These are phyloP conservation scores for Cladosporium sp. DNA, from an alignment of 2,329 filamentous ascomycete genomes.

Conservation along the genomic window DNA sequence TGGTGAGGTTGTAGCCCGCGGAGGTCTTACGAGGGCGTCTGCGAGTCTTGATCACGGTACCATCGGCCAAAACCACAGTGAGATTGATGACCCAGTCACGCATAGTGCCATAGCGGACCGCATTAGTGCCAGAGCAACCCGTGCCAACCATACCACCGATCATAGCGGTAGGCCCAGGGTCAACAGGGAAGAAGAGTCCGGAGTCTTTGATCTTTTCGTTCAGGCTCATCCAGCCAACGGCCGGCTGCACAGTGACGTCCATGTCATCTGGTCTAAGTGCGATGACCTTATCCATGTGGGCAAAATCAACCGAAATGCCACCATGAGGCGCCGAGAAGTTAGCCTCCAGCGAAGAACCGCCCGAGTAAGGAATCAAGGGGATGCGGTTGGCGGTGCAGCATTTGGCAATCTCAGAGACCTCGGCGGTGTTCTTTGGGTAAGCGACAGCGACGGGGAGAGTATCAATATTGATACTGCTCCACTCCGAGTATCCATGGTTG, in stretches of 20 bases:
- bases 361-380: conserved; percentile 82
- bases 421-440: conserved; percentile 63
- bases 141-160: conserved; percentile 84
- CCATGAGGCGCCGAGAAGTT: conserved; percentile 87
- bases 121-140: conserved; percentile 67
- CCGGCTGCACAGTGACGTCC: conserved; percentile 90
- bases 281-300: conserved; percentile 80
- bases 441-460: conserved; percentile 64
- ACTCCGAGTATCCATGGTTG: conserved; percentile 68
- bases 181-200: conserved; percentile 86
- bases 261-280: conserved; percentile 81
- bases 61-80: conserved; percentile 77
- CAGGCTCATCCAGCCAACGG: conserved; percentile 87
- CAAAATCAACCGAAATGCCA: conserved; percentile 87
- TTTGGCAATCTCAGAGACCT: conserved; percentile 64
- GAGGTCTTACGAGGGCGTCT: conserved; percentile 75
- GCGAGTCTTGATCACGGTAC: conserved; percentile 75
- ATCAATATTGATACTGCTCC: conserved; percentile 67
- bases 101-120: conserved; percentile 78
- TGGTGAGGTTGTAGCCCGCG: conserved; percentile 80
- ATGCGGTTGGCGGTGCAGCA: conserved; percentile 77
- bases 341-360: conserved; percentile 82
- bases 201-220: conserved; percentile 72
- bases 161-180: conserved; percentile 74
- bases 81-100: conserved; percentile 85